Conservation (phyloP, 495 filamentous ascomycete genomes). For the Lepidopterella palustris region DNA sequence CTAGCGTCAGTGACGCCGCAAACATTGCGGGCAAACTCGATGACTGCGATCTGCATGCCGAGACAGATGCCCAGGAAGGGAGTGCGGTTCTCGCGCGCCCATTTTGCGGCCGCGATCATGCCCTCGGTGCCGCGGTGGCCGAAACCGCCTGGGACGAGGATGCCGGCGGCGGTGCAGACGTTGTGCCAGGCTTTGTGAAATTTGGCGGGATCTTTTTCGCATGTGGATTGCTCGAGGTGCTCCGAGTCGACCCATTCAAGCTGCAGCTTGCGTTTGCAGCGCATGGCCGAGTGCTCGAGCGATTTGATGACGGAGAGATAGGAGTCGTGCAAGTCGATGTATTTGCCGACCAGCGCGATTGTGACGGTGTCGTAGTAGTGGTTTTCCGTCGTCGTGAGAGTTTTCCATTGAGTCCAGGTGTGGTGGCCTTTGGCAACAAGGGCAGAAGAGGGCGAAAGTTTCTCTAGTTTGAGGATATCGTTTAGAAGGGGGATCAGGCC, state of each 20-base stretch:
- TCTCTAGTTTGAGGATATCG: slow-evolving; percentile 53
- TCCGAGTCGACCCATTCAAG: slow-evolving; percentile 78
- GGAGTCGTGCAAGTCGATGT: slow-evolving; percentile 71
- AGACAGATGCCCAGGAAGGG: slow-evolving; percentile 92
- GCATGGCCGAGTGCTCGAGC: slow-evolving; percentile 88
- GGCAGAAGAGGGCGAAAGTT: slow-evolving; percentile 40
- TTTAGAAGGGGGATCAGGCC: slow-evolving; percentile 58
- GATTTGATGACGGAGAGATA: slow-evolving; percentile 79
- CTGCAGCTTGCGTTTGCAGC: slow-evolving; percentile 69
- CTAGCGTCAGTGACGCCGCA: slow-evolving; percentile 55
- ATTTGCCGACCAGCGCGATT: slow-evolving; percentile 91
- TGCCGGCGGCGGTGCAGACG: slow-evolving; percentile 62
- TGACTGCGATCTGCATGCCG: slow-evolving; percentile 90
- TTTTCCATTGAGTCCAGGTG: slow-evolving; percentile 72
- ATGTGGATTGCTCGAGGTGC: slow-evolving; percentile 62
- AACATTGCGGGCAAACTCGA: slow-evolving; percentile 76
- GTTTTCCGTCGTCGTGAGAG: slow-evolving; percentile 57
- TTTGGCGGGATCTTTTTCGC: slow-evolving; percentile 54
- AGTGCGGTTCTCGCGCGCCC: slow-evolving; percentile 71
- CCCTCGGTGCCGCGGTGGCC: slow-evolving; percentile 74
- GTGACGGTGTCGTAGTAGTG: slow-evolving; percentile 57
- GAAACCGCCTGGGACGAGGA: slow-evolving; percentile 75
- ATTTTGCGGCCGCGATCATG: slow-evolving; percentile 78
- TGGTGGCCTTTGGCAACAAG: slow-evolving; percentile 51
- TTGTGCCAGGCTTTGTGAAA: slow-evolving; percentile 87